Evolutionary conservation across 2,329 filamentous ascomycete species (phyloP).

Genomic region (Pestalotiopsis sp.): DNA sequence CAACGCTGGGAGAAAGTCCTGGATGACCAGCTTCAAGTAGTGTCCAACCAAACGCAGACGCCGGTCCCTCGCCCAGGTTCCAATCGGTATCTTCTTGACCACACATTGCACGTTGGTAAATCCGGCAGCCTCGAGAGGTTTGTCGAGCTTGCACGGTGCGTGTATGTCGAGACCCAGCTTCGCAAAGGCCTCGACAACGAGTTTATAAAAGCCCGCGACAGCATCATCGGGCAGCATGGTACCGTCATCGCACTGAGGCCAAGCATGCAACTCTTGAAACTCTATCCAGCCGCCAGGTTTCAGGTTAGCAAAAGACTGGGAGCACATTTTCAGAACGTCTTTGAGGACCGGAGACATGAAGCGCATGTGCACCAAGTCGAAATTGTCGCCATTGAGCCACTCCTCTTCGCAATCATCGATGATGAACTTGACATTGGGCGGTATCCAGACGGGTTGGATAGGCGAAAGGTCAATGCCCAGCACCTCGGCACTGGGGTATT

Average conservation of each 20-base stretch:
- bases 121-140: conserved; percentile 35
- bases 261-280: conserved; percentile 47
- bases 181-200: conserved; percentile 28
- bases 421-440: conserved; percentile 34
- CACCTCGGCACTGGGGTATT: conserved; percentile 29
- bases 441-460: conserved; percentile 52
- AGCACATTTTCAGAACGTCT: conserved; percentile 52
- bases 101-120: conserved; percentile 32
- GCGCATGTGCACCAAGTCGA: conserved; percentile 58
- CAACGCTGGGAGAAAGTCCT: conserved; percentile 19
- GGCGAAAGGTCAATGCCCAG: conserved; percentile 39
- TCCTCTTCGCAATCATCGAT: conserved; percentile 50
- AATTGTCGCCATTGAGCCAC: conserved; percentile 56
- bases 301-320: conserved; percentile 39
- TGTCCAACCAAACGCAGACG: conserved; percentile 15
- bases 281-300: conserved; percentile 55
- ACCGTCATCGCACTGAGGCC: conserved; percentile 42
- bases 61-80: conserved; percentile 16
- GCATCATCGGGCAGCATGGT: conserved; percentile 44
- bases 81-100: conserved; percentile 21
- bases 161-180: conserved; percentile 42
- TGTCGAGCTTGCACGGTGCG: conserved; percentile 35
- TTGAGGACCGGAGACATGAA: conserved; percentile 52
- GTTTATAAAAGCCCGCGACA: conserved; percentile 32
- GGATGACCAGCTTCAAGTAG: conserved; percentile 20